Evolutionary conservation across 345 rosid genomes (phyloP).

Genomic region (Bruguiera gymnorhiza): DNA sequence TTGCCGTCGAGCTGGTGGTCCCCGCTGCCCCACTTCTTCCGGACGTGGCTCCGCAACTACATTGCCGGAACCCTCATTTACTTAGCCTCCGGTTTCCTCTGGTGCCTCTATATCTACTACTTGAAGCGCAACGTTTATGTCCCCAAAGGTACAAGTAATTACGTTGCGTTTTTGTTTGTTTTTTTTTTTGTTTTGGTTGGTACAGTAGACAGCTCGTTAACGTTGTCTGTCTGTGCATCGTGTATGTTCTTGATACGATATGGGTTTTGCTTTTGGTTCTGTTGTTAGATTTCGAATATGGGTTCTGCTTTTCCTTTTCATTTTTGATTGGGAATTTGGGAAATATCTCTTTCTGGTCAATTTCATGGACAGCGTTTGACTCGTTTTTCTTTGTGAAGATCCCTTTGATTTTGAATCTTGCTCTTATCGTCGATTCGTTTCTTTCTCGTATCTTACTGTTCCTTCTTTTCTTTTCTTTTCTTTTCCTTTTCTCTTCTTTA

Average conservation of each 20-base stretch:
- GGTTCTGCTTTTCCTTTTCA: not conserved
- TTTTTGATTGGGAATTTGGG: not conserved
- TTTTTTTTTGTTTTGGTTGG: not conserved
- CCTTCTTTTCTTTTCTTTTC: not conserved
- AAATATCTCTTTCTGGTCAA: not conserved
- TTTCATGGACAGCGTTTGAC: not conserved
- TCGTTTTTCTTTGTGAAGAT: not conserved
- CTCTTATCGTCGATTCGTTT: not conserved
- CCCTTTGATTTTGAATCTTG: slow-evolving; percentile 7
- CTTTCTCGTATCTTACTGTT: not conserved
- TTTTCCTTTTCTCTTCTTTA: not conserved
- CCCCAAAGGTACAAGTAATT: slow-evolving; percentile 52
- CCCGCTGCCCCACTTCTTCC: slow-evolving; percentile 60
- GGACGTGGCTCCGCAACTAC: slow-evolving; percentile 93
- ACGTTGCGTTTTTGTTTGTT: not conserved
- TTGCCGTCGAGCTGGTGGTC: slow-evolving; percentile 61
- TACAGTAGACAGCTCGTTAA: not conserved
- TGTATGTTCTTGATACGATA: not conserved
- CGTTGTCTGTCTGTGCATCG: not conserved
- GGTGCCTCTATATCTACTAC: slow-evolving; percentile 91
- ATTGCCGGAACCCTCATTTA: slow-evolving; percentile 67
- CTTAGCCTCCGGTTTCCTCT: slow-evolving; percentile 73
- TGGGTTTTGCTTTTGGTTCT: slow-evolving; percentile 3
- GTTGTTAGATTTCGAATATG: not conserved
- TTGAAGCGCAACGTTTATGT: slow-evolving; percentile 71